Conservation (phyloP, 192 early-diverging fungal genomes). For the Allomyces macrogynus region DNA sequence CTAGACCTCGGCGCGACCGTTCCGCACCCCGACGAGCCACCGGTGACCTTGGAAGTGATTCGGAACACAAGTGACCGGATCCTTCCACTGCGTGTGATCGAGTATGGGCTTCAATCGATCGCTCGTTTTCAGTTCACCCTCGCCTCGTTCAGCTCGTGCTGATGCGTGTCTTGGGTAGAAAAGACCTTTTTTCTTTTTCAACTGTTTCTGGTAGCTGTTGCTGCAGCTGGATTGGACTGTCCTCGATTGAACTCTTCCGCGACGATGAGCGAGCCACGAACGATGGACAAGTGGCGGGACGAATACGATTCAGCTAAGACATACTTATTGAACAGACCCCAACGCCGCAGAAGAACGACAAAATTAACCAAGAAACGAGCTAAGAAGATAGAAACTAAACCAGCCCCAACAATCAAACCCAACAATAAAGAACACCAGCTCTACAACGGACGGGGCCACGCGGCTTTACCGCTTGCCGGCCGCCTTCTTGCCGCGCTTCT, state of each 20-base stretch:
- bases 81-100: too few relatives aligned
- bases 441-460: too few relatives aligned
- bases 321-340: neutral
- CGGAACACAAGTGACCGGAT: too few relatives aligned
- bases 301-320: constrained; percentile 1
- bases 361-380: constrained; percentile 2
- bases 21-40: too few relatives aligned
- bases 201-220: neutral
- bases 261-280: neutral
- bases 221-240: too few relatives aligned
- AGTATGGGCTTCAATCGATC: too few relatives aligned
- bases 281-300: constrained; percentile 1
- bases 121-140: too few relatives aligned
- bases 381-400: neutral
- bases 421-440: neutral
- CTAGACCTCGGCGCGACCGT: too few relatives aligned
- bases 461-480: neutral
- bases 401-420: neutral
- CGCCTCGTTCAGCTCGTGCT: too few relatives aligned
- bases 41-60: too few relatives aligned
- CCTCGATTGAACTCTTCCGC: neutral
- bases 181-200: neutral
- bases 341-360: neutral
- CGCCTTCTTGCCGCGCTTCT: neutral
- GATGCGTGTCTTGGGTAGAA: neutral